phyloP scores from a whole-genome alignment of 2,329 filamentous ascomycete genomes.

The Pseudogymnoascus sp. region DNA sequence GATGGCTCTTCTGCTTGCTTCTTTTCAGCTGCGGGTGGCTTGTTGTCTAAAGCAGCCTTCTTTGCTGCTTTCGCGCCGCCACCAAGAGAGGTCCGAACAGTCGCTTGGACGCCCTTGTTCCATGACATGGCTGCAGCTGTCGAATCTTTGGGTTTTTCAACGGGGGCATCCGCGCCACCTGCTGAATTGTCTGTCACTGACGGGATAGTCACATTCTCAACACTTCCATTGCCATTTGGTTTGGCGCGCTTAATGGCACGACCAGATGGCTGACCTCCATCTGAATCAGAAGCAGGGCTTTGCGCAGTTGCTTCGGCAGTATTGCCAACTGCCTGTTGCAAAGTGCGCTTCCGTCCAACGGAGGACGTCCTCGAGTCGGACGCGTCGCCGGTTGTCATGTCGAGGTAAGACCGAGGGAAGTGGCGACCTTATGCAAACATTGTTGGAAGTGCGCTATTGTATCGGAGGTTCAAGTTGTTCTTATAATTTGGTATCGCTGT shows the following conservation, averaged over 20 bases:
- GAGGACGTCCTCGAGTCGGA: constrained; percentile 40
- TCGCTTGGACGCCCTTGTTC: constrained; percentile 36
- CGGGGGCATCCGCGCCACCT: neutral
- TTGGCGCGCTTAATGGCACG: neutral
- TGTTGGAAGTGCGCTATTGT: neutral
- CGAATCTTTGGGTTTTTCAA: neutral
- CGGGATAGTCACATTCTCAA: neutral
- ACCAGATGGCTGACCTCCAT: neutral
- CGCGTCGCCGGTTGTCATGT: constrained; percentile 28
- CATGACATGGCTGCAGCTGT: constrained; percentile 32
- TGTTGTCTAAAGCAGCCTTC: neutral
- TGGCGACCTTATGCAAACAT: constrained; percentile 2
- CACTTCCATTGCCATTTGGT: neutral
- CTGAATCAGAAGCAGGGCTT: neutral
- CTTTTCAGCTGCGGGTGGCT: neutral
- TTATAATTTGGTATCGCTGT: neutral
- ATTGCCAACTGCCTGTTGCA: neutral
- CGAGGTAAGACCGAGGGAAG: neutral
- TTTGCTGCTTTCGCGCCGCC: constrained; percentile 17
- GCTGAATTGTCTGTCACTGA: neutral
- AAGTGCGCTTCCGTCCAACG: constrained; percentile 26
- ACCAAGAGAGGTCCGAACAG: constrained; percentile 36
- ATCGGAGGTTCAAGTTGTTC: neutral
- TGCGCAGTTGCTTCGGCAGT: neutral
- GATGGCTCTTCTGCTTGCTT: neutral